Evolutionary conservation across 192 early-diverging fungal genomes (phyloP), one percentile per base, ranked within the genome.

Genomic region (Coemansia biformis): DNA sequence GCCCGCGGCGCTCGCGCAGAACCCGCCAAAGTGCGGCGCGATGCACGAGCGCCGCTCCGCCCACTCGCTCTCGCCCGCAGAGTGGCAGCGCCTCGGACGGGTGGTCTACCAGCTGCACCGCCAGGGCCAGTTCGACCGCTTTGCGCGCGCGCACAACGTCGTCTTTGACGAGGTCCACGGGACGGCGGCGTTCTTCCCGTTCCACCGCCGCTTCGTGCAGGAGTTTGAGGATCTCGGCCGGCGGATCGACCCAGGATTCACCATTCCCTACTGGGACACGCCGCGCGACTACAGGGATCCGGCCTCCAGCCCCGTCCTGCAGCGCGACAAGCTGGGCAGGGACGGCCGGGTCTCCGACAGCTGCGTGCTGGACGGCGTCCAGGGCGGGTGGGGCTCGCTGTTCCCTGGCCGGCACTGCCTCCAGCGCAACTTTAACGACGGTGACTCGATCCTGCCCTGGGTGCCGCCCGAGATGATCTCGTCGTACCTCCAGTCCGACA

Each of bases 131-230:
- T 54, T 75, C 28, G 64, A 61, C 18, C 55, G 64, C 24, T 75
- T 67, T 29, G 71, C 59, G 18, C 34, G 48, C 13, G 48, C 65
- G 3, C 71, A 75, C 34, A 46, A 67, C n/a, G 37, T 38, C 0
- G 45, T 67, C 9, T 75, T 75, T 31, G 48, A 59, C 35, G 23
- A 43, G 1, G 71, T 75, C 26, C 71, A 75, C 18, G 71, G 71
- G 32, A 42, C 51, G 9, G 53, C 71, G 2, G 57, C 65, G 1
- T 77, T 77, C 43, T 66, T 73, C 32, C 63, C 69, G 17, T 77
- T 67, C 54, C 75, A 77, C 43, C 59, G 75, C 10, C 59, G 64
- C 44, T 77, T 77, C 36, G 54, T 73, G 28, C 50, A 64, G 7
- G 75, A 77, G 34, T 63, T 77, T 37, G 75, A 77, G 37, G 51